Evolutionary conservation across 2,329 filamentous ascomycete species (phyloP), one percentile per base, ranked within the genome.

Genomic region (Taxawa tesnikishii): DNA sequence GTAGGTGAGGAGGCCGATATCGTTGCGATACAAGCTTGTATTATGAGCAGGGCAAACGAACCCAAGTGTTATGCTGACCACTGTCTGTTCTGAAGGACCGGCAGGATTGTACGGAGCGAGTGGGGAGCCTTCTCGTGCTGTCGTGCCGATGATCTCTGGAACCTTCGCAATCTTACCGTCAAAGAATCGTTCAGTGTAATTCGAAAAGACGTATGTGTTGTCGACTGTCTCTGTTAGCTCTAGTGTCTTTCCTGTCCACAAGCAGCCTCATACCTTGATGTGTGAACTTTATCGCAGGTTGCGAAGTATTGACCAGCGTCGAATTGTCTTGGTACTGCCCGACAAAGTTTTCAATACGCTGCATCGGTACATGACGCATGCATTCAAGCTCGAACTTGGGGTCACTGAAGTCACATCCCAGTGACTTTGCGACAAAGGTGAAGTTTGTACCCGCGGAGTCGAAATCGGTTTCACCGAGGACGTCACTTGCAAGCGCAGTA

Each of bases 111-210:
- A 59, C 0, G 51, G 42, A 3, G 33, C 39, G 17, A 58, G 51
- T 7, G 46, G 39, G 4, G 29, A 40, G 24, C 49, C 53, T 42
- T 59, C 56, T 21, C 54, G 44, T 2, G 43, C 35, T 6, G 46
- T 50, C 4, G 46, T 52, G n/a, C 53, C 50, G 26, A 50, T 45
- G 21, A 59, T 53, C 13, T 48, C 51, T 3, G 55, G 56, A 27
- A 33, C 23, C 11, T 44, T 42, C 4, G 48, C 40, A 17, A 48
- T 45, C 9, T 51, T 46, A 4, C 46, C 47, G 4, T 49, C 42
- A 6, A 44, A 27, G 9, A 45, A 44, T 10, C 49, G 44, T 10
- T 40, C 49, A 4, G 50, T 51, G 38, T 52, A 51, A 37, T 59
- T 50, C 8, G 41, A 34, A 36, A 58, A 59, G 13, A 42, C 33